These are phyloP conservation scores for Fusarium liriodendri DNA, from an alignment of 2,329 filamentous ascomycete species.

Conservation along the genomic window DNA sequence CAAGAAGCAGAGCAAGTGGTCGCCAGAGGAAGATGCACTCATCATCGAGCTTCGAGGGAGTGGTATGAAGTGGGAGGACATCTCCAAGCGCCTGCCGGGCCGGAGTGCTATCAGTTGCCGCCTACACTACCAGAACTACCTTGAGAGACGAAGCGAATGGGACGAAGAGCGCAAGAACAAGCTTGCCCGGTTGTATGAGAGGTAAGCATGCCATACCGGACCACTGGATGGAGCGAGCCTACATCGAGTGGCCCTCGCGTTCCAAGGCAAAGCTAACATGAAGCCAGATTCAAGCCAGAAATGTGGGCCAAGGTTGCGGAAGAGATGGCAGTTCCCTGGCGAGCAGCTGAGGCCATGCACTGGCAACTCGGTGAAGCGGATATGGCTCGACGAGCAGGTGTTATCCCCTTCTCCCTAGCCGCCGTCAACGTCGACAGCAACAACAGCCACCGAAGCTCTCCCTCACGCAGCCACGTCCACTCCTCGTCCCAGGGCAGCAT, in stretches of 20 bases:
- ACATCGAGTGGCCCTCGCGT: neutral
- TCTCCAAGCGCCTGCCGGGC: slow-evolving; percentile 89
- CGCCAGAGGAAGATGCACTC: slow-evolving; percentile 88
- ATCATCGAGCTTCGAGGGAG: slow-evolving; percentile 92
- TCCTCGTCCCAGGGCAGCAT: slow-evolving; percentile 60
- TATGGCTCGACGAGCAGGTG: slow-evolving; percentile 92
- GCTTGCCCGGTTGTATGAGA: slow-evolving; percentile 91
- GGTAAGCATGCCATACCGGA: slow-evolving; percentile 63
- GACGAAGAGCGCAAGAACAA: slow-evolving; percentile 98
- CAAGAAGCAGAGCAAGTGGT: slow-evolving; percentile 98
- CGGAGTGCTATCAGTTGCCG: slow-evolving; percentile 94
- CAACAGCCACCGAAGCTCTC: slow-evolving; percentile 52
- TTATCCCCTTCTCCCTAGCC: slow-evolving; percentile 83
- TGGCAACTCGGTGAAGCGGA: slow-evolving; percentile 95
- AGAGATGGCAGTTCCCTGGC: slow-evolving; percentile 95
- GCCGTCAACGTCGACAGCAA: slow-evolving; percentile 61
- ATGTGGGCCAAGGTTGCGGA: slow-evolving; percentile 98
- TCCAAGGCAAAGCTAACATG: slow-evolving; percentile 29
- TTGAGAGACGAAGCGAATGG: slow-evolving; percentile 93
- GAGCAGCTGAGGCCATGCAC: slow-evolving; percentile 97
- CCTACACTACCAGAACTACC: slow-evolving; percentile 96
- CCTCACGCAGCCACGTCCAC: slow-evolving; percentile 54
- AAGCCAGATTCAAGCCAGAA: slow-evolving; percentile 87
- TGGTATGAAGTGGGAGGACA: slow-evolving; percentile 99
- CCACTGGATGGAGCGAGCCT: neutral